These are phyloP conservation scores for Suillus variegatus DNA, from an alignment of 768 basidiomycete species.

Conservation along the genomic window DNA sequence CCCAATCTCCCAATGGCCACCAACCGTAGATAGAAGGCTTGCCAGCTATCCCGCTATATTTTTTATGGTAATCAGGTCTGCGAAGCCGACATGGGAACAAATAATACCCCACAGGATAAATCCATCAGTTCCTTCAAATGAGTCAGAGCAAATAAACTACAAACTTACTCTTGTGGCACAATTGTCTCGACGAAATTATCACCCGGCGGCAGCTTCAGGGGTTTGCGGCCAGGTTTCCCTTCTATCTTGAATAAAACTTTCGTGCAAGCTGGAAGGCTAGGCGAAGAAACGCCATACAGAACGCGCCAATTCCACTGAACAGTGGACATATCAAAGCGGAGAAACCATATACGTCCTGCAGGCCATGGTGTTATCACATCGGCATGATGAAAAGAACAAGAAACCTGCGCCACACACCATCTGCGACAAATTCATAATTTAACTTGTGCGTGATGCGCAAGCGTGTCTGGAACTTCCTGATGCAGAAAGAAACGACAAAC, in stretches of 20 bases:
- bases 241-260: not conserved
- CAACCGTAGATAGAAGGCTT: accelerated
- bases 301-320: too few species aligned
- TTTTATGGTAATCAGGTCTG: not conserved
- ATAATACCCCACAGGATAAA: not conserved
- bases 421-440: not conserved
- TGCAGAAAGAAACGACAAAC: too few species aligned
- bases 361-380: not conserved
- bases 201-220: accelerated
- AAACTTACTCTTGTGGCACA: not conserved
- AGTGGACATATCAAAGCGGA: not conserved
- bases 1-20: not conserved
- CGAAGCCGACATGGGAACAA: not conserved
- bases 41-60: not conserved
- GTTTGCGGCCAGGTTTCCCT: not conserved
- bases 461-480: too few species aligned
- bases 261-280: not conserved
- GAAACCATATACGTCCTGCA: not conserved
- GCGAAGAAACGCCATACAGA: not conserved
- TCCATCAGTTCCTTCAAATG: not conserved
- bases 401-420: not conserved
- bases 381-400: not conserved
- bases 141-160: not conserved
- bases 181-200: accelerated
- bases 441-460: too few species aligned